phyloP scores from a whole-genome alignment of 352 stramenopile species.

The Phytophthora sansomeana region DNA sequence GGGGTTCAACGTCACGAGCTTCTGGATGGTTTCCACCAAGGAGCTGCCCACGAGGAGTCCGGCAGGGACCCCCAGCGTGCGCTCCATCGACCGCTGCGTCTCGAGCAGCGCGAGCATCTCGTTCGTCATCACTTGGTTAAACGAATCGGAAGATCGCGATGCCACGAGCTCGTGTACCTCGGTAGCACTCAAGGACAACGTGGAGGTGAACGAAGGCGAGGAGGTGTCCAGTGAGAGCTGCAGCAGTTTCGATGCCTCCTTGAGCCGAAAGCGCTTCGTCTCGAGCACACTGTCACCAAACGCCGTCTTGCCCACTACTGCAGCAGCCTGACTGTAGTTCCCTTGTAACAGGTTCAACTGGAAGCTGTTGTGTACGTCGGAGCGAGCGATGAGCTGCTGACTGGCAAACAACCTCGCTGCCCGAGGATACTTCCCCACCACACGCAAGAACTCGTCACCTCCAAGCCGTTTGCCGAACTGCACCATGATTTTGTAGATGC shows the following conservation, averaged over 20 bases:
- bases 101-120: constrained; percentile 58
- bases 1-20: constrained; percentile 61
- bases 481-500: constrained; percentile 51
- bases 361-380: constrained; percentile 44
- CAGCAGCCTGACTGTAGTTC: constrained; percentile 44
- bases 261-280: constrained; percentile 46
- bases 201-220: constrained; percentile 29
- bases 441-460: constrained; percentile 44
- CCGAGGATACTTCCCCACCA: constrained; percentile 57
- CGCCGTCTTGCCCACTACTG: constrained; percentile 51
- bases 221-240: constrained; percentile 23
- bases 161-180: constrained; percentile 28
- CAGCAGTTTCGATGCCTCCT: constrained; percentile 48
- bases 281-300: constrained; percentile 56
- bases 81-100: constrained; percentile 50
- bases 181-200: constrained; percentile 13
- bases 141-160: constrained; percentile 41
- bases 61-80: constrained; percentile 46
- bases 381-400: constrained; percentile 47
- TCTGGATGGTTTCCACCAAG: constrained; percentile 65
- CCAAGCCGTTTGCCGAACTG: constrained; percentile 37
- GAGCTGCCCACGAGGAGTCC: constrained; percentile 60
- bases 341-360: constrained; percentile 31
- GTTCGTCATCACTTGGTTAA: constrained; percentile 59
- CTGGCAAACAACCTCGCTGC: constrained; percentile 48